Conservation (phyloP, 176 grass and related monocot species). For the Zoysia japonica region DNA sequence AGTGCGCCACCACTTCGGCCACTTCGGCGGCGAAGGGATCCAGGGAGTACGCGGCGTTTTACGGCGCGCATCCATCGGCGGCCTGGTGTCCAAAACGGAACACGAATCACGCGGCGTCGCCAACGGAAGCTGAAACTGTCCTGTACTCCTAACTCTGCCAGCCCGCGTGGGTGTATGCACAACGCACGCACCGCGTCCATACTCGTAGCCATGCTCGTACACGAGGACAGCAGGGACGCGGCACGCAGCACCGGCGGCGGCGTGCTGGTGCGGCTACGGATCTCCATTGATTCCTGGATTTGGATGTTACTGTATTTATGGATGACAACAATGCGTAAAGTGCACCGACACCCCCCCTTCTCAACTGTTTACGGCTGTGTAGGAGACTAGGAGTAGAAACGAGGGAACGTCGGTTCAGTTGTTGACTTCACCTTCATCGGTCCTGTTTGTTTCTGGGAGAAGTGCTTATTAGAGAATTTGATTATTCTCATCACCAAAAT, state of each 20-base stretch:
- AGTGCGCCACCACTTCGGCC: background rate
- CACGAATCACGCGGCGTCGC: too few relatives aligned
- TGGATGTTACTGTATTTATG: background rate
- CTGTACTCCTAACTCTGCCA: background rate
- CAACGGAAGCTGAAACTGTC: too few relatives aligned
- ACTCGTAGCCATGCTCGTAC: background rate
- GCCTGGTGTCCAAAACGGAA: too few relatives aligned
- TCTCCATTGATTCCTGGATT: constrained; percentile 10
- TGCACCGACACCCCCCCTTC: background rate
- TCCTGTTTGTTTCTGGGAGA: too few relatives aligned
- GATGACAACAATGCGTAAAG: constrained; percentile 20
- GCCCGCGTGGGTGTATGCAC: too few relatives aligned
- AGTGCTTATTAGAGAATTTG: too few relatives aligned
- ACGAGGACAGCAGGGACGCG: background rate
- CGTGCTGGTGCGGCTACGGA: background rate
- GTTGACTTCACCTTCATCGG: background rate
- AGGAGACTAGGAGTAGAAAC: background rate
- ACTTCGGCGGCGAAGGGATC: background rate
- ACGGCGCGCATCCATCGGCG: too few relatives aligned
- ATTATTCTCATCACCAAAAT: too few relatives aligned
- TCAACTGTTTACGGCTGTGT: background rate
- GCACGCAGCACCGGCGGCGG: background rate
- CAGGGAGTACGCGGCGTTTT: too few relatives aligned
- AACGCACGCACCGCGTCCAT: background rate
- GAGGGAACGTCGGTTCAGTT: background rate